Conservation (phyloP, 2,329 filamentous ascomycete genomes). For the Alternaria dauci region DNA sequence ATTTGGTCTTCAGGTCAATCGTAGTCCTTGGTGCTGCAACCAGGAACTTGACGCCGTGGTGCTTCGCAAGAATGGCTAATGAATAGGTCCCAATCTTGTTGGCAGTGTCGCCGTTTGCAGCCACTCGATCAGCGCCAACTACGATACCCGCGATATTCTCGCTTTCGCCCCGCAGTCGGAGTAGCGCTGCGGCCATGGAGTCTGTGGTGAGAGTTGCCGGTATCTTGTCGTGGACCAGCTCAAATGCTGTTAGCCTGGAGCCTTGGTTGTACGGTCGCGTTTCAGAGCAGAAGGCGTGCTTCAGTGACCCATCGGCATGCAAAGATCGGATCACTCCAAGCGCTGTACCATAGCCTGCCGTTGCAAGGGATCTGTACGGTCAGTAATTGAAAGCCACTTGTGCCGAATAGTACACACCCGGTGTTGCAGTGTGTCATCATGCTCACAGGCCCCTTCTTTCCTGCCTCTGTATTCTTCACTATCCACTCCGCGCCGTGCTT, state of each 20-base stretch:
- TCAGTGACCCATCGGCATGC: slow-evolving; percentile 69
- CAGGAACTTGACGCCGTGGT: slow-evolving; percentile 92
- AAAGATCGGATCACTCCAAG: slow-evolving; percentile 92
- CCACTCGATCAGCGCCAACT: slow-evolving; percentile 93
- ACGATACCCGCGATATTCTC: slow-evolving; percentile 84
- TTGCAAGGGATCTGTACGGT: slow-evolving; percentile 77
- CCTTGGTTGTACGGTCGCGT: slow-evolving; percentile 98
- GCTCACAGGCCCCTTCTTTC: slow-evolving; percentile 68
- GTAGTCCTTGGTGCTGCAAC: slow-evolving; percentile 95
- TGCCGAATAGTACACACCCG: slow-evolving; percentile 62
- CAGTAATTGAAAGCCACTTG: slow-evolving; percentile 18
- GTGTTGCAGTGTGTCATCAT: slow-evolving; percentile 98
- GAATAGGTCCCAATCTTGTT: slow-evolving; percentile 98
- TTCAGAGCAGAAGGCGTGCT: slow-evolving; percentile 94
- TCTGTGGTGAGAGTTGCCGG: slow-evolving; percentile 93
- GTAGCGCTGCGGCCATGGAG: slow-evolving; percentile 92
- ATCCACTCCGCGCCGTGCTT: slow-evolving; percentile 86
- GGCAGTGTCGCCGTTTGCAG: slow-evolving; percentile 94
- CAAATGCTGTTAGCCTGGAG: slow-evolving; percentile 91
- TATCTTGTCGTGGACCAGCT: slow-evolving; percentile 92
- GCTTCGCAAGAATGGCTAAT: slow-evolving; percentile 85
- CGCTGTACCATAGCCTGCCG: slow-evolving; percentile 96
- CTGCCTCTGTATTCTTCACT: slow-evolving; percentile 63
- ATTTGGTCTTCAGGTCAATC: slow-evolving; percentile 83
- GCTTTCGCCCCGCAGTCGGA: slow-evolving; percentile 67